Conservation (phyloP, 2,329 filamentous ascomycete species). For the Talaromyces islandicus region DNA sequence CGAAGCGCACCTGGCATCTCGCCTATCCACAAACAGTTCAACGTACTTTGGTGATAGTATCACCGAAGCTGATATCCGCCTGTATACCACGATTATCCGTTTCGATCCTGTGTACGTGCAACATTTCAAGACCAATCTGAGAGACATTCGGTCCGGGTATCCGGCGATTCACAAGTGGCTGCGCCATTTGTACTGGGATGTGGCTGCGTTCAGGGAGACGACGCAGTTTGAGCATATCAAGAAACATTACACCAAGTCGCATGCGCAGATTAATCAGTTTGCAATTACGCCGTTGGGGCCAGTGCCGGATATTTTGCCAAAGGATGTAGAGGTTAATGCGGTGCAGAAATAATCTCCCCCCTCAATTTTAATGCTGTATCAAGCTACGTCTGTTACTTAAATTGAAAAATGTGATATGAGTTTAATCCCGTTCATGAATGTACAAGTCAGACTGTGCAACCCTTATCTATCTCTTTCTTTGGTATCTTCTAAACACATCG, state of each 20-base stretch:
- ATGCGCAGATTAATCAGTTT: conserved; percentile 59
- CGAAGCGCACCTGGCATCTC: conserved; percentile 60
- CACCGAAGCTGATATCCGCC: conserved; percentile 76
- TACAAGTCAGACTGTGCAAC: neutral
- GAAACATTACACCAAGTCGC: conserved; percentile 64
- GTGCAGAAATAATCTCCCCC: conserved; percentile 11
- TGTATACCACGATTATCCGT: conserved; percentile 67
- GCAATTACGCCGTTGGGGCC: conserved; percentile 82
- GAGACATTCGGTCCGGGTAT: conserved; percentile 78
- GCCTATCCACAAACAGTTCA: conserved; percentile 37
- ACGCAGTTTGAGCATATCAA: conserved; percentile 96
- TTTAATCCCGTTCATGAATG: neutral
- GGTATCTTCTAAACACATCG: neutral
- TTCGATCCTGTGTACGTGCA: conserved; percentile 79
- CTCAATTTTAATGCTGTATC: neutral
- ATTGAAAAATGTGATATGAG: neutral
- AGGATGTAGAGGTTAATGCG: conserved; percentile 66
- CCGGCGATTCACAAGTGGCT: conserved; percentile 77
- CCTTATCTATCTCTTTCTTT: conserved; percentile 1
- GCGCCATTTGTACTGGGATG: conserved; percentile 76
- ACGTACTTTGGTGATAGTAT: conserved; percentile 70
- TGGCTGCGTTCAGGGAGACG: conserved; percentile 70
- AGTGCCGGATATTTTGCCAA: conserved; percentile 69
- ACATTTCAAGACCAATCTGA: conserved; percentile 75
- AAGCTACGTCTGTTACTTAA: neutral